phyloP scores from a whole-genome alignment of 2,329 filamentous ascomycete species.

The Coleophoma eucalyptorum region DNA sequence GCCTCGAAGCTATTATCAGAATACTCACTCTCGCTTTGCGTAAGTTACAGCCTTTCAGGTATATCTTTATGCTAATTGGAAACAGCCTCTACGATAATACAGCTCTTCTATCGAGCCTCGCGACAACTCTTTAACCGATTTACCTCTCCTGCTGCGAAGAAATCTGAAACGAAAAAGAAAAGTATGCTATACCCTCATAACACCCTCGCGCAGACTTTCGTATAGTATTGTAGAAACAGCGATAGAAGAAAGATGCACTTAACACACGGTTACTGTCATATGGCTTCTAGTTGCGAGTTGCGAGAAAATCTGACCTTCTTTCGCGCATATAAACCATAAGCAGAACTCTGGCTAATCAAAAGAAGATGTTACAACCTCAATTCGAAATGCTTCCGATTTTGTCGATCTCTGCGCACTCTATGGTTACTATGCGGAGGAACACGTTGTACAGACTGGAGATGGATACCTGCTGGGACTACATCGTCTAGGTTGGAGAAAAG shows the following conservation, averaged over 20 bases:
- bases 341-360: constrained; percentile 41
- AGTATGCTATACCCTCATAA: constrained; percentile 29
- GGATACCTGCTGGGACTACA: constrained; percentile 91
- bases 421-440: constrained; percentile 93
- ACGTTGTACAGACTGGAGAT: constrained; percentile 91
- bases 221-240: too few relatives aligned
- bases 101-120: constrained; percentile 78
- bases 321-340: constrained; percentile 57
- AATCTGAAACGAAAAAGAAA: constrained; percentile 64
- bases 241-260: too few relatives aligned
- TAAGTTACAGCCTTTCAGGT: constrained; percentile 36
- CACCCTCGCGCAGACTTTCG: too few relatives aligned
- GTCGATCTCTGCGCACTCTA: constrained; percentile 88
- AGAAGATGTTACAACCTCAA: constrained; percentile 64
- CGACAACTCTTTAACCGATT: constrained; percentile 78
- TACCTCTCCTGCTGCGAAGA: constrained; percentile 65
- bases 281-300: too few relatives aligned
- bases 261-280: too few relatives aligned
- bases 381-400: constrained; percentile 88
- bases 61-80: too few relatives aligned
- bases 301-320: constrained; percentile 37
- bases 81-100: constrained; percentile 72
- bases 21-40: constrained; percentile 85
- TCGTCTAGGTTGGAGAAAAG: constrained; percentile 76
- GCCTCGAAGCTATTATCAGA: constrained; percentile 78